These are phyloP conservation scores for Sugiyamaella boreocaroliniensis DNA, from an alignment of 805 yeast genomes.

Conservation along the genomic window DNA sequence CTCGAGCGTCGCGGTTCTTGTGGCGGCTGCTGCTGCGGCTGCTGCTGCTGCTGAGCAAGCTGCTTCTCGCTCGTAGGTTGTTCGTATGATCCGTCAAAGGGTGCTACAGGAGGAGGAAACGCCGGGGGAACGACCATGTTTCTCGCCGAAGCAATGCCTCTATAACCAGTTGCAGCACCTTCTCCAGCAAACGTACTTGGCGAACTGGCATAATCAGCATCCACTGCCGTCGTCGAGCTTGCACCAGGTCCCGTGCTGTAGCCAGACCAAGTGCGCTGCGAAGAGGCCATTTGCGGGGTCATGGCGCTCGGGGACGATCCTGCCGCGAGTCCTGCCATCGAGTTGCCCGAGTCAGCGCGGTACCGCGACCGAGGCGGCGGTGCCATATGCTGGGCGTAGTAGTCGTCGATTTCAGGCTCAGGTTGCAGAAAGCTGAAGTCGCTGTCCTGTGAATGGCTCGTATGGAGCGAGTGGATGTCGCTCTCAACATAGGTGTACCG, in stretches of 20 bases:
- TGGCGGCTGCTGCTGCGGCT: not conserved
- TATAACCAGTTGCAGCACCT: not conserved
- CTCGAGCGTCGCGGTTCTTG: not conserved
- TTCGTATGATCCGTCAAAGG: not conserved
- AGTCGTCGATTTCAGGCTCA: not conserved
- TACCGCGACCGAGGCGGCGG: constrained; percentile 7
- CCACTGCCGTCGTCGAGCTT: not conserved
- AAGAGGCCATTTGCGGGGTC: not conserved
- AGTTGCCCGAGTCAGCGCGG: not conserved
- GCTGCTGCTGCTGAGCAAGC: not conserved
- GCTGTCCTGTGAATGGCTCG: constrained; percentile 8
- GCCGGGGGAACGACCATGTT: not conserved
- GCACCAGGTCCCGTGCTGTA: not conserved
- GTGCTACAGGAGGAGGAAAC: not conserved
- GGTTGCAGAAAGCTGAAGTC: constrained; percentile 13
- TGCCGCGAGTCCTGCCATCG: not conserved
- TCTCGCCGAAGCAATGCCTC: not conserved
- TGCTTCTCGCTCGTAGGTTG: not conserved
- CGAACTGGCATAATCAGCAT: not conserved
- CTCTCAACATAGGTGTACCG: constrained; percentile 12
- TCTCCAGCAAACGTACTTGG: not conserved
- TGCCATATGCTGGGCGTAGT: constrained; percentile 1
- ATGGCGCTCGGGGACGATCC: not conserved
- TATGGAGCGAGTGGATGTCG: constrained; percentile 8
- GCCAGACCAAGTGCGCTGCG: not conserved